Evolutionary conservation across 2,329 filamentous ascomycete species (phyloP).

Genomic region (Fusarium subtropicale): DNA sequence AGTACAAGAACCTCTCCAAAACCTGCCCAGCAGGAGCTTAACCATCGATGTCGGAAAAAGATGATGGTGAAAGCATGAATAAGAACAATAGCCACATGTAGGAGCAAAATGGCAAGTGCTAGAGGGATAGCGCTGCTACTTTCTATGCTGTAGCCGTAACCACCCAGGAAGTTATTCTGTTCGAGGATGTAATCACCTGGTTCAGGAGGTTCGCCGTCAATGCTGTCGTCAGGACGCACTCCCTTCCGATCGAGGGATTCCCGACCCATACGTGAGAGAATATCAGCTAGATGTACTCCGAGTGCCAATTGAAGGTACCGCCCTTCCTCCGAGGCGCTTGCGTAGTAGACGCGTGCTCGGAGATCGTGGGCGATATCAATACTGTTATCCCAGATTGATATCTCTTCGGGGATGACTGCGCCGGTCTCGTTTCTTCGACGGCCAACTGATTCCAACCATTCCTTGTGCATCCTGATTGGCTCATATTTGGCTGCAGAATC

Average conservation of each 20-base stretch:
- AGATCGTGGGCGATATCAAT: background rate
- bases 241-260: background rate
- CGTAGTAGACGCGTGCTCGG: background rate
- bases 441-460: background rate
- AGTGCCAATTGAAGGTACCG: background rate
- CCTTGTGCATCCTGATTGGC: background rate
- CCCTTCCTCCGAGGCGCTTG: accelerated
- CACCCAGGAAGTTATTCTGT: background rate
- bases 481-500: background rate
- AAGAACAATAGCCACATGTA: background rate
- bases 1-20: background rate
- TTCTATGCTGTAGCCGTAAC: background rate
- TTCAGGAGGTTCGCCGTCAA: background rate
- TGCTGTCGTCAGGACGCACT: accelerated
- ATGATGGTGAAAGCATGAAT: background rate
- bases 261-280: background rate
- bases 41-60: background rate
- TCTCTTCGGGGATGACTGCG: background rate
- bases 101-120: background rate
- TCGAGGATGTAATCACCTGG: background rate
- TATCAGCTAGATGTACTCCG: background rate
- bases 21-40: background rate
- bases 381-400: background rate
- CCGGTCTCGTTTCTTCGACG: background rate
- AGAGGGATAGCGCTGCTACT: background rate